phyloP scores from a whole-genome alignment of 805 yeast genomes.

The Dipodascus albidus region DNA sequence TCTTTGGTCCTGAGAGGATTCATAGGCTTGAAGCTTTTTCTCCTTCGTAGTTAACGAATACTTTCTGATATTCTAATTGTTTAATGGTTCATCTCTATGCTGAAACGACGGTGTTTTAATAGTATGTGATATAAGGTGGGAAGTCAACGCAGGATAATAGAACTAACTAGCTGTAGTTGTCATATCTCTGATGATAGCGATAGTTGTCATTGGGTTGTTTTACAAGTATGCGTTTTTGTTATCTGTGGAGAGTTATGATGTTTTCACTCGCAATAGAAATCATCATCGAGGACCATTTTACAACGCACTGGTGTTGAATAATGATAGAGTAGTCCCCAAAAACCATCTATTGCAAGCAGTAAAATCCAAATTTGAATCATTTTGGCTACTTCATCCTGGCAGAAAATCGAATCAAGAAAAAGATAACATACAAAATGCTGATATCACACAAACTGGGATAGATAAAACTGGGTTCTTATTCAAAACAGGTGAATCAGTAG shows the following conservation, averaged over 20 bases:
- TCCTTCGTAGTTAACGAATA: neutral
- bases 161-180: neutral
- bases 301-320: neutral
- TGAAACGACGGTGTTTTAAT: neutral
- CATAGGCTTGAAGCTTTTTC: neutral
- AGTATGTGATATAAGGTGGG: too few relatives aligned
- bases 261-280: neutral
- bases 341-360: neutral
- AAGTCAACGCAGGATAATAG: too few relatives aligned
- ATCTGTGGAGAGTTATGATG: neutral
- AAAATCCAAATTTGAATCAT: neutral
- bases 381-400: neutral
- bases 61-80: too few relatives aligned
- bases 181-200: neutral
- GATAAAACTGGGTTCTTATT: slow-evolving; percentile 5
- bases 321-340: neutral
- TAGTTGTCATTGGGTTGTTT: neutral
- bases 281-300: neutral
- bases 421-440: neutral
- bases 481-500: slow-evolving; percentile 26
- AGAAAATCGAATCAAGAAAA: neutral
- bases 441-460: neutral
- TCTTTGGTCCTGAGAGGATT: too few relatives aligned
- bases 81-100: too few relatives aligned
- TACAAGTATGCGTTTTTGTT: neutral